Base-by-base conservation (phyloP, 2,329 filamentous ascomycete species). In the Epichloe elymi region DNA sequence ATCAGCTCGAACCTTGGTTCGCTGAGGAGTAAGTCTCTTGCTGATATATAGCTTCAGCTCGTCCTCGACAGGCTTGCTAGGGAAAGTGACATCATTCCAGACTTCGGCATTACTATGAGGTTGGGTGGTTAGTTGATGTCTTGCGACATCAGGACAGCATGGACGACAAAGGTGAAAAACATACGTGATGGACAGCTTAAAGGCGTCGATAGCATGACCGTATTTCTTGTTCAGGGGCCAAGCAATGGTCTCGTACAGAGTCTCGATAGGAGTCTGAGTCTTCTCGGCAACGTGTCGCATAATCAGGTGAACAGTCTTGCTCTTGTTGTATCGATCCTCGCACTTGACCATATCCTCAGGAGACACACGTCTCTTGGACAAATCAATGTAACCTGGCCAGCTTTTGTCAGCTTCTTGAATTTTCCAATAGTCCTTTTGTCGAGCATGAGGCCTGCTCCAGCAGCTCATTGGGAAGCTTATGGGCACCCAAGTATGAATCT, bases 271-370 rank as follows among this genome's bases (percentile, higher is more conserved):
- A 33, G 83, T 86, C 65, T 86, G 83, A 42, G 89, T 95, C 79
- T 96, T 96, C 75, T 98, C 90, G 59, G 93, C 91, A 56, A 98
- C 93, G 70, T 98, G 93, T 68, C 91, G 85, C 87, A 98, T 91
- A 71, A 98, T 96, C 50, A 88, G 94, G 72, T 98, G 93, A 40
- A 97, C 93, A 77, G 95, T 94, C 78, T 98, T 98, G 76, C 88
- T 88, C 83, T 98, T 98, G 81, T 98, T 98, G 79, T 96, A 98
- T 61, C 93, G 83, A 75, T 98, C 93, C 69, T 98, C 93, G 68
- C 94, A 98, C 75, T 96, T 96, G 61, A 95, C 78, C 57, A 97
- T 93, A 74, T 98, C 93, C 69, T 98, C 93, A 43, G 93, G 86
- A 42, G 90, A 96, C 54, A 98, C 93, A 74, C 93, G 86, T 66